Evolutionary conservation across 2,329 filamentous ascomycete species (phyloP), one percentile per base, ranked within the genome.

Genomic region (Hypoxylon sp.): DNA sequence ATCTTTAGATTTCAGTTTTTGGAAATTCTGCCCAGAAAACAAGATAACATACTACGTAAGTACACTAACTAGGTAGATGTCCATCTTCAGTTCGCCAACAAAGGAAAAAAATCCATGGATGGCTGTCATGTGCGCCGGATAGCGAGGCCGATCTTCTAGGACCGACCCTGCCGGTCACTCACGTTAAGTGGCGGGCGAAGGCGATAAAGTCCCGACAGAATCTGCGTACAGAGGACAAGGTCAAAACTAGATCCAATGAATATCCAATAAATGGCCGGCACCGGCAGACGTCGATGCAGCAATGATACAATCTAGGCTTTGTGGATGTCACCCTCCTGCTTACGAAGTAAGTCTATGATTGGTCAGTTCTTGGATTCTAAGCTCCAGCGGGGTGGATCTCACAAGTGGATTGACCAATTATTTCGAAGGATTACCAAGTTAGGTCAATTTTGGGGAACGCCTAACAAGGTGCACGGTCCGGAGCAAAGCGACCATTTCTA

Each of bases 61-160:
- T 55, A 53, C 34, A 45, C 25, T 21, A 21, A 5, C 49, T 36
- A 41, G 19, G 23, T 30, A 11, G 5, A 19, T 34, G 41, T 25
- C 56, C 28, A 30, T 64, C 56, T 55, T 48, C 50, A 23, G 28
- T 14, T 50, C 21, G 25, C 57, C 65, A 61, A 64, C 65, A 65
- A 57, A 65, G 53, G 49, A 60, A 65, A 48, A 59, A 65, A 46
- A 59, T 46, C n/a, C n/a, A n/a, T n/a, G n/a, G n/a, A 52, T 62
- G 34, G 50, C n/a, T 55, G 62, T 70, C 51, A 62, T 38, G 53
- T 62, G 65, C 52, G 46, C 36, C 49, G 23, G 28, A 14, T 19
- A 17, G 23, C 58, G 38, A 68, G 68, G 68, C 52, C 60, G 46
- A 68, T 64, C 49, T 68, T 70, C 36, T 70, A 41, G 23, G 63